A percentile compares a stretch with the other conserved stretches of the same genome.
phyloP scores from a whole-genome alignment of 345 rosid species.

The Eucalyptus sp. region DNA sequence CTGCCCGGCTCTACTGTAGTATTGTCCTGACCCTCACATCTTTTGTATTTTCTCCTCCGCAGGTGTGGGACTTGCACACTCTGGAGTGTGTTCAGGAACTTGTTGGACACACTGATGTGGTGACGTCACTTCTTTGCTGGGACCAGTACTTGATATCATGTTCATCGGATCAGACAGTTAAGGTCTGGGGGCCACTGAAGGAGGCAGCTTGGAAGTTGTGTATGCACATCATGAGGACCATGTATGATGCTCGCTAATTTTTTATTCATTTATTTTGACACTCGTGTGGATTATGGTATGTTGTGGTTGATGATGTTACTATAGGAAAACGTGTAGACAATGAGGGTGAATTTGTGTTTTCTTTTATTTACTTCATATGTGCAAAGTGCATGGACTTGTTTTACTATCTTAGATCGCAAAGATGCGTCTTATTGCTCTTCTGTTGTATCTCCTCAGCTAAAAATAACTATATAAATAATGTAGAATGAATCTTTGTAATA shows the following conservation, averaged over 20 bases:
- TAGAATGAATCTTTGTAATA: not conserved
- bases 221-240: constrained; percentile 13
- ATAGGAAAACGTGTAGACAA: not conserved
- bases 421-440: not conserved
- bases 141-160: not conserved
- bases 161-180: not conserved
- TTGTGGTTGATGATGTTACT: not conserved
- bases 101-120: not conserved
- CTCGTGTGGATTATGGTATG: not conserved
- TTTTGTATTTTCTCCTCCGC: not conserved
- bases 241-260: constrained; percentile 2
- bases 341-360: not conserved
- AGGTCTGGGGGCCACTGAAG: constrained; percentile 24
- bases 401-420: not conserved
- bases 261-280: not conserved
- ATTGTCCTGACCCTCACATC: not conserved
- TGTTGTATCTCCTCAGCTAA: not conserved
- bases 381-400: not conserved
- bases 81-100: not conserved
- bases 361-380: not conserved
- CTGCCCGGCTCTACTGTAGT: not conserved
- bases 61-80: constrained; percentile 49
- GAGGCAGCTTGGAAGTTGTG: constrained; percentile 7
- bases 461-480: not conserved
- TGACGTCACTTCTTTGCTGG: not conserved